Percentiles rank a stretch among this genome's conserved stretches.
phyloP scores from a whole-genome alignment of 1,139 yeast genomes.

The Zhuliangozyma parablackwelliae region DNA sequence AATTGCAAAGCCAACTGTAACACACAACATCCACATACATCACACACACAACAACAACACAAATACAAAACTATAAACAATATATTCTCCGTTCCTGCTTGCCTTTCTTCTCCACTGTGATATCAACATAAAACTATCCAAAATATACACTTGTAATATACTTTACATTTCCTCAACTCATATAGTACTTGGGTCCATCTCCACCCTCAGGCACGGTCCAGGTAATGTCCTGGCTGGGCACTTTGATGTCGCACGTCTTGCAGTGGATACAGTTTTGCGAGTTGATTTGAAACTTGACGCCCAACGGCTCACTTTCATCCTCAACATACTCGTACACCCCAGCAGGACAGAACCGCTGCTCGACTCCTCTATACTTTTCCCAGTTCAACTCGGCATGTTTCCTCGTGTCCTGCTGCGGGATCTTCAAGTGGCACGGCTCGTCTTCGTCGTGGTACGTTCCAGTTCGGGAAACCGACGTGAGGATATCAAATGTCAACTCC shows the following conservation, averaged over 20 bases:
- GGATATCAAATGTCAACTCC: conserved; percentile 77
- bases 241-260: conserved; percentile 96
- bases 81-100: too few relatives aligned
- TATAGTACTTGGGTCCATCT: conserved; percentile 91
- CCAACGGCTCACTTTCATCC: conserved; percentile 53
- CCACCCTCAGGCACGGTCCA: conserved; percentile 99
- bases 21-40: too few relatives aligned
- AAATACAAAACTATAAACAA: too few relatives aligned
- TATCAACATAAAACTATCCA: too few relatives aligned
- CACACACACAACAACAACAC: too few relatives aligned
- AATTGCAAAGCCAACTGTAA: too few relatives aligned
- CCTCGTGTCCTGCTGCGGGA: conserved; percentile 66
- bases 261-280: conserved; percentile 97
- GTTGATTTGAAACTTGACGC: conserved; percentile 86
- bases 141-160: too few relatives aligned
- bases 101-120: too few relatives aligned
- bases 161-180: conserved; percentile 47
- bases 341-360: conserved; percentile 93
- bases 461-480: conserved; percentile 90
- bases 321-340: conserved; percentile 93
- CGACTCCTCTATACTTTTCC: conserved; percentile 80
- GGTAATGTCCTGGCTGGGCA: conserved; percentile 86
- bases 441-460: conserved; percentile 96
- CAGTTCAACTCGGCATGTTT: conserved; percentile 66
- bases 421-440: conserved; percentile 82